Evolutionary conservation across 2,329 filamentous ascomycete species (phyloP).

Genomic region (Neurospora crassa): DNA sequence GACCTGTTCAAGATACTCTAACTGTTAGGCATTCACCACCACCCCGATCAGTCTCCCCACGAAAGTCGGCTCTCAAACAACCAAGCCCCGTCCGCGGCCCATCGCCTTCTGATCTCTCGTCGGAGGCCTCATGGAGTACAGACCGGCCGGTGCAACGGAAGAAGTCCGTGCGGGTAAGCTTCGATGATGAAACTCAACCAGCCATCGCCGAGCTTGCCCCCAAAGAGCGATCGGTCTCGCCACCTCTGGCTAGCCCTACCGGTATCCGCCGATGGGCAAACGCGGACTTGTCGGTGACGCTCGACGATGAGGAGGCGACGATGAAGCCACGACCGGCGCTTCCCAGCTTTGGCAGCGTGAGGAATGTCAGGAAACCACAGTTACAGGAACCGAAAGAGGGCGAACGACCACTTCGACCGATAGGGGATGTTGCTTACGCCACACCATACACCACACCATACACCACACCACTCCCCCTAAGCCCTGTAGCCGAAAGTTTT

Average conservation of each 20-base stretch:
- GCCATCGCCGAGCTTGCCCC: conserved; percentile 39
- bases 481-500: conserved; percentile 18
- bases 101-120: conserved; percentile 41
- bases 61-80: conserved; percentile 68
- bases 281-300: conserved; percentile 25
- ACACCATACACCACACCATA: conserved; percentile 20
- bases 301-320: conserved; percentile 56
- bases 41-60: conserved; percentile 61
- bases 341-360: conserved; percentile 66
- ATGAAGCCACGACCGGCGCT: conserved; percentile 69
- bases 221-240: conserved; percentile 28
- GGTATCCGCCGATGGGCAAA: conserved; percentile 1
- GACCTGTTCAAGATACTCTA: conserved; percentile 42
- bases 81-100: conserved; percentile 43
- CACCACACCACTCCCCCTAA: conserved; percentile 17
- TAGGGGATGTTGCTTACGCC: conserved; percentile 22
- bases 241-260: conserved; percentile 29
- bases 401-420: conserved; percentile 48
- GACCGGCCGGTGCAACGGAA: conserved; percentile 38
- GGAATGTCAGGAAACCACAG: conserved; percentile 45
- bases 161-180: conserved; percentile 67
- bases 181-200: conserved; percentile 50
- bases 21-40: conserved; percentile 59
- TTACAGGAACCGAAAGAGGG: conserved; percentile 42
- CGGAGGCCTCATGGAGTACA: conserved; percentile 30